Percentiles rank a stretch among this genome's conserved stretches.
These are phyloP conservation scores for Lactarius sanguifluus DNA, from an alignment of 768 basidiomycete genomes.

Conservation along the genomic window DNA sequence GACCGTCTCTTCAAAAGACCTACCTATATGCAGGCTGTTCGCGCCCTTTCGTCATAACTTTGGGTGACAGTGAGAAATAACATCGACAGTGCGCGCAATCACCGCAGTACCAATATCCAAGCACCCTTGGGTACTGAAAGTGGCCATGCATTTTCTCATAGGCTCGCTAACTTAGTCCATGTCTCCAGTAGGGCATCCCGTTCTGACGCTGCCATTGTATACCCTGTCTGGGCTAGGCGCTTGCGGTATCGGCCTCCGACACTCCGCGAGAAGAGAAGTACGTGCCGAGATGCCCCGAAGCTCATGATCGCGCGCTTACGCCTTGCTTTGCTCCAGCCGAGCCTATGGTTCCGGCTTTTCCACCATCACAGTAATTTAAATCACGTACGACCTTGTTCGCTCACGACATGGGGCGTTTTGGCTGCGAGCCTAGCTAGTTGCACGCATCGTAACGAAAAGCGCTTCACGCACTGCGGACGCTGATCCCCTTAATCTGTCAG, in stretches of 20 bases:
- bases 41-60: not conserved
- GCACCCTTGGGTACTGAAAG: not conserved
- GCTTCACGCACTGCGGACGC: not conserved
- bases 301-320: constrained; percentile 3
- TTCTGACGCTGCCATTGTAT: not conserved
- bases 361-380: not conserved
- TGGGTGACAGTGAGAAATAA: not conserved
- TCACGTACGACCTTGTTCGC: constrained; percentile 1
- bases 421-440: not conserved
- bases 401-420: not conserved
- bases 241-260: not conserved
- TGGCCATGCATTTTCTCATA: not conserved
- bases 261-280: not conserved
- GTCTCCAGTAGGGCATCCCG: not conserved
- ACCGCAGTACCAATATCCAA: not conserved
- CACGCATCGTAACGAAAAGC: not conserved
- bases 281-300: constrained; percentile 1
- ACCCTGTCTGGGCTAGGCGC: not conserved
- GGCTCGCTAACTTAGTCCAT: not conserved
- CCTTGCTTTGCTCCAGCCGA: not conserved
- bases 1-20: not conserved
- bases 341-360: not conserved
- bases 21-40: not conserved
- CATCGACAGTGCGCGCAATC: not conserved
- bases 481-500: constrained; percentile 1